Evolutionary conservation across 1,139 yeast genomes (phyloP), one percentile per base, ranked within the genome.

Genomic region (Taphrina betulina): DNA sequence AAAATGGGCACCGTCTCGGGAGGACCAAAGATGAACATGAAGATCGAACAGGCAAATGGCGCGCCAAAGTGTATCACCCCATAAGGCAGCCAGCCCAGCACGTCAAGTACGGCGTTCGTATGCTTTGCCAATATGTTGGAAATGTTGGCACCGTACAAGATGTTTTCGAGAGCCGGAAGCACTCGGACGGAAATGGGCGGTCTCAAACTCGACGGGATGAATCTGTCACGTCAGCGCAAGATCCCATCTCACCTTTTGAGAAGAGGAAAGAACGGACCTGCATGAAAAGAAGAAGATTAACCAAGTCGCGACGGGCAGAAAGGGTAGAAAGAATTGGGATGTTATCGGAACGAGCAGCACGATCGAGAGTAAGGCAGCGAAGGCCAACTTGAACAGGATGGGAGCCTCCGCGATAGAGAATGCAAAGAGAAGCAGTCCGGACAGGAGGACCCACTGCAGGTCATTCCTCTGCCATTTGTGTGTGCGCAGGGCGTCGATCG

Each of bases 11-110:
- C 73, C 7, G 89, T 76, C 4, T 90, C 85, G 55, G 99, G 98
- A 26, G 98, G 97, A 1, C 88, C 96, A 75, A 88, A 92, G 29
- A 92, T 64, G 67, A 88, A 92, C 51, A 89, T 73, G 57, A 89
- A 69, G 3, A 77, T 80, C 0, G 97, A 94, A 53, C 88, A 88
- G 8, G 92, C 79, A 68, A 90, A 88, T 3, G 99, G 98, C 22
- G 89, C 81, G 33, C 85, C 81, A 67, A 88, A 94, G 72, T 92
- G 99, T 62, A 87, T 76, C 23, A 92, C 69, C 3, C 98, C 98
- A 69, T 92, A 92, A 2, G 99, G 99, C 56, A 94, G 71, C 97
- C 97, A 92, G 5, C 97, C 96, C 51, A 88, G 67, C 23, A 92
- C 74, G 68, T 92, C 99, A 58, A 89, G 75, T 4, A 81, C 66